phyloP scores from a whole-genome alignment of 306 rosid species.

The Cicer arietinum region DNA sequence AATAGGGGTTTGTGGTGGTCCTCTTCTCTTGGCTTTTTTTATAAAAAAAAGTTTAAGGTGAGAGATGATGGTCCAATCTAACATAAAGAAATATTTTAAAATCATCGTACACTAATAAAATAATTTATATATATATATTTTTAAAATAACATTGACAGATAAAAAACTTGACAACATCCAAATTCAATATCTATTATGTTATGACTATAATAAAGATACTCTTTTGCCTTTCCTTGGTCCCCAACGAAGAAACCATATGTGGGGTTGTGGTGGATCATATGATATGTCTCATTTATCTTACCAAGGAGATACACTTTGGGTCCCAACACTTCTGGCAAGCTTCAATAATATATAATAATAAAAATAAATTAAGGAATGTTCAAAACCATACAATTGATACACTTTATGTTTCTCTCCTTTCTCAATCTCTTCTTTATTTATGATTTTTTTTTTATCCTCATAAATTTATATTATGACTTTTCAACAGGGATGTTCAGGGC shows the following conservation, averaged over 20 bases:
- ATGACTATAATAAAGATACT: background rate
- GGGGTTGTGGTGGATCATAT: constrained; percentile 61
- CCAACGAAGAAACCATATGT: constrained; percentile 56
- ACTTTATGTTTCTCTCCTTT: constrained; percentile 31
- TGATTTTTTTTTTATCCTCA: background rate
- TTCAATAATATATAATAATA: constrained; percentile 40
- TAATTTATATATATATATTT: no score
- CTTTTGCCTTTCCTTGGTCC: constrained; percentile 47
- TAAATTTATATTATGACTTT: constrained; percentile 31
- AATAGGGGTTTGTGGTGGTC: constrained; percentile 47
- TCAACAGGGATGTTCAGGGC: constrained; percentile 14
- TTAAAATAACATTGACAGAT: no score
- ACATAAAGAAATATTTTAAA: no score
- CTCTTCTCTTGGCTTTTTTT: constrained; percentile 37
- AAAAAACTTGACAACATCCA: no score
- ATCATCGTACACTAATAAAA: no score
- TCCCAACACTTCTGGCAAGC: constrained; percentile 50
- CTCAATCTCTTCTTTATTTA: background rate
- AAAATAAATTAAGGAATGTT: constrained; percentile 38
- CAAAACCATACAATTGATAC: constrained; percentile 47
- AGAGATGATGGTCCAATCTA: no score
- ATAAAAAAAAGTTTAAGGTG: no score
- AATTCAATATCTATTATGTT: no score
- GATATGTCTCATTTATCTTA: constrained; percentile 48
- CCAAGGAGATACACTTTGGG: constrained; percentile 50